Evolutionary conservation across 2,329 filamentous ascomycete genomes (phyloP), one percentile per base, ranked within the genome.

Genomic region (Incumbomyces lentus): DNA sequence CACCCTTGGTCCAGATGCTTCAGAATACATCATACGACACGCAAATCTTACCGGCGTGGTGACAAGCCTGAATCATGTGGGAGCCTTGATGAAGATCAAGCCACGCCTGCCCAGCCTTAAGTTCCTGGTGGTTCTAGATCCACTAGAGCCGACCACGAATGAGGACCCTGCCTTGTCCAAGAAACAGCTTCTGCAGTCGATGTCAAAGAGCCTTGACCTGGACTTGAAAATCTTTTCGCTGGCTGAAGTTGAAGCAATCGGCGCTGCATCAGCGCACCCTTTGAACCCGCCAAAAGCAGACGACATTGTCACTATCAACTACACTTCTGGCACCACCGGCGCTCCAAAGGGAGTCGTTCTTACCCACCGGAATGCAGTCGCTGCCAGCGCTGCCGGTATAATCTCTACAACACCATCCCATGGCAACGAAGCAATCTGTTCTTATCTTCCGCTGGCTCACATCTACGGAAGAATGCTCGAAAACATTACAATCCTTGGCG

Each of bases 11-110:
- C 83, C 90, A 11, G 86, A 95, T 55, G 79, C 89, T 2, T 89
- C 86, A 48, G 88, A 96, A 68, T 96, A 86, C 69, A 95, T 98
- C 65, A 84, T 96, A 69, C 93, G 93, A 66, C 90, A 96, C 64
- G 79, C 87, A 46, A 75, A 81, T 52, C 70, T 96, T 47, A 66
- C 74, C 49, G 86, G 81, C 59, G 79, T 96, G 33, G 80, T 84
- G 52, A 82, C 85, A 49, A 88, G 85, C 22, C 71, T 95, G 38
- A 79, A 80, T 36, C 89, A 95, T 60, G 81, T 95, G 44, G 81
- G 87, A 1, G 78, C 80, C 13, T 75, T 95, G 46, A 73, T 95
- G 52, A 89, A 88, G 70, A 70, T 95, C 55, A 80, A 80, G 55
- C 73, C 84, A n/a, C 76, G 82, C 44, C 69, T 90, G 49, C 89